These are phyloP conservation scores for Xylaria hypoxylon DNA, from an alignment of 2,329 filamentous ascomycete species.

Conservation along the genomic window DNA sequence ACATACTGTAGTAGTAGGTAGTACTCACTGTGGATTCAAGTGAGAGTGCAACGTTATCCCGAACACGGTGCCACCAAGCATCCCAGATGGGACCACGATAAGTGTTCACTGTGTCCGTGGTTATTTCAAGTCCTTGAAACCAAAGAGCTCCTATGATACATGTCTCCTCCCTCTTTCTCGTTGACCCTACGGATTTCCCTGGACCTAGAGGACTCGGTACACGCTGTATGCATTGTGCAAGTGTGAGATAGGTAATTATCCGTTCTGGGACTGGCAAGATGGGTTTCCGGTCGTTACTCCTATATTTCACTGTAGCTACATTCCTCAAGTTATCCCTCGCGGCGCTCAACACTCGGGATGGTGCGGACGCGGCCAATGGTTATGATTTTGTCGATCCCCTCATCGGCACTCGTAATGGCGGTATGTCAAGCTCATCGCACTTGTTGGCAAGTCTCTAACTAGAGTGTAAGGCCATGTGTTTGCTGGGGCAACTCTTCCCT, in stretches of 20 bases:
- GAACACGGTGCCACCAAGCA: slow-evolving; percentile 7
- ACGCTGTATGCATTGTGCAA: neutral
- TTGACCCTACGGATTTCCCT: neutral
- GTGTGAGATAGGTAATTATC: slow-evolving; percentile 13
- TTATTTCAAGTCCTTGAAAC: slow-evolving; percentile 14
- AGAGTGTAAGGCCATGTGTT: slow-evolving; percentile 51
- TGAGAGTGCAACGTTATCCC: slow-evolving; percentile 12
- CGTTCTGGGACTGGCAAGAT: slow-evolving; percentile 23
- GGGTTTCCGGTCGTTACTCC: slow-evolving; percentile 32
- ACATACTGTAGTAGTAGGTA: slow-evolving; percentile 26
- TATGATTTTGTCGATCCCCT: slow-evolving; percentile 51
- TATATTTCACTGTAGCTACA: slow-evolving; percentile 24
- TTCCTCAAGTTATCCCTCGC: slow-evolving; percentile 33
- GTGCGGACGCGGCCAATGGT: slow-evolving; percentile 35
- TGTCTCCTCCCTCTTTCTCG: neutral
- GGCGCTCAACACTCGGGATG: slow-evolving; percentile 19
- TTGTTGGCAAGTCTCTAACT: slow-evolving; percentile 29
- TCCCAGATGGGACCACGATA: slow-evolving; percentile 12
- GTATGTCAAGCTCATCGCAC: slow-evolving; percentile 38
- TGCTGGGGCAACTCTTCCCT: slow-evolving; percentile 52
- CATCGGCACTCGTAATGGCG: slow-evolving; percentile 52
- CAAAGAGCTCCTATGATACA: slow-evolving; percentile 1
- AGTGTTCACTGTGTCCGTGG: slow-evolving; percentile 6
- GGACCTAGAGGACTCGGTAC: neutral
- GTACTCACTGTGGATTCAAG: slow-evolving; percentile 27